Evolutionary conservation across 805 yeast genomes (phyloP), one percentile per base, ranked within the genome.

Genomic region (Lipomyces sp.): DNA sequence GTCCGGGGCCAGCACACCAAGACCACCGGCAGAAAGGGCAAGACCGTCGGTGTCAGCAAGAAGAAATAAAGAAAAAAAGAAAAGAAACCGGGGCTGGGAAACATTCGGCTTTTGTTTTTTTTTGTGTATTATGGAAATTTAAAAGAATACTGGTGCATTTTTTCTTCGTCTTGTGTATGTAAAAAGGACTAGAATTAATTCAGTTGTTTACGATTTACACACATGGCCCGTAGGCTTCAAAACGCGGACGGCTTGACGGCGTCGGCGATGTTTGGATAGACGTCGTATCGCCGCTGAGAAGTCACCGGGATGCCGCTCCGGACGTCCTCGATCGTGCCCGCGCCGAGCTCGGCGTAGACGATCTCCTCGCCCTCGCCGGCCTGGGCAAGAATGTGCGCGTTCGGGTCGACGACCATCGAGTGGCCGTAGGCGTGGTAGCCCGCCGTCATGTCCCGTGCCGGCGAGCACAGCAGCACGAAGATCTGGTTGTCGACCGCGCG

Each of bases 1-100:
- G 98, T 95, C 78, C 89, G 98, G 84, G 98, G 98, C 81, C 98
- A 93, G 83, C 99, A 93, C 83, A 93, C 99, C 84, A 93, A 93
- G 86, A 91, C 98, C 76, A 93, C 99, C 70, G 95, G 97, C 77
- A 89, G 98, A 82, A 90, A 95, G 71, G 83, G 83, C 70, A 78
- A 75, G 79, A 74, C 67, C 63, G 73, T 70, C 60, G 74, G 74
- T 64, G 69, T 74, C 66, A 70, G 74, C 60, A 69, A 70, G 66
- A 71, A 71, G 74, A 67, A 66, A 62, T 64, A 67, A 55, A 46
- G 53, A 45, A 22, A 18, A n/a, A n/a, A n/a, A n/a, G n/a, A n/a
- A n/a, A n/a, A n/a, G n/a, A n/a, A n/a, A n/a, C n/a, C n/a, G n/a
- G n/a, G n/a, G n/a, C n/a, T 22, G 4, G 21, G 43, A 40, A 22